phyloP scores from a whole-genome alignment of 805 yeast genomes.

The Barnettozyma salicaria region DNA sequence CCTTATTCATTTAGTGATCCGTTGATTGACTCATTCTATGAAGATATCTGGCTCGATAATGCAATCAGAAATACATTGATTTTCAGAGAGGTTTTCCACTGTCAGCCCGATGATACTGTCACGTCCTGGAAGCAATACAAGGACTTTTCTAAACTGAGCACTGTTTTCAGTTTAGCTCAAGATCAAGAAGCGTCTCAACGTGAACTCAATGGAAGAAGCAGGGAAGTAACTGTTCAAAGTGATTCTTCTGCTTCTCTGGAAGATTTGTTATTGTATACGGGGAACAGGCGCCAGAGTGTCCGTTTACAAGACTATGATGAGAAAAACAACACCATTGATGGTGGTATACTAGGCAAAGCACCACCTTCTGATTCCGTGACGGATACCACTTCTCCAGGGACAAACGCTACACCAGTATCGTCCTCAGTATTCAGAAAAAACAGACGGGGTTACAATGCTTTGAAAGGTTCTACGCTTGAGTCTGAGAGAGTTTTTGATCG shows the following conservation, averaged over 20 bases:
- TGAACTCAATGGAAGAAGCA: constrained; percentile 2
- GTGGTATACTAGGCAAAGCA: constrained; percentile 12
- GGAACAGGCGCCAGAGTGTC: constrained; percentile 9
- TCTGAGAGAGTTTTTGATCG: constrained; percentile 58
- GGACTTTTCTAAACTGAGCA: constrained; percentile 50
- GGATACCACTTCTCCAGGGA: neutral
- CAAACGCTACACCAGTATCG: neutral
- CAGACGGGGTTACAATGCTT: constrained; percentile 34
- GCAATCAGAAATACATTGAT: constrained; percentile 81
- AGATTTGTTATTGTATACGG: constrained; percentile 1
- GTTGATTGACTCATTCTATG: constrained; percentile 69
- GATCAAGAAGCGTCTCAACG: constrained; percentile 24
- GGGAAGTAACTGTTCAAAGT: neutral
- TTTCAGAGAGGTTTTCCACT: constrained; percentile 79
- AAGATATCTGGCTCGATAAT: constrained; percentile 76
- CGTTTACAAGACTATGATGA: constrained; percentile 11
- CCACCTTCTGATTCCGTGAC: constrained; percentile 13
- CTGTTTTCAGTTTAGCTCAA: constrained; percentile 44
- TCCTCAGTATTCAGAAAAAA: constrained; percentile 5
- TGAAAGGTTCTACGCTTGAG: constrained; percentile 27
- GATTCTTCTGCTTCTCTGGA: constrained; percentile 1
- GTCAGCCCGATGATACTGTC: constrained; percentile 94
- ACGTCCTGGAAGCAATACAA: constrained; percentile 86
- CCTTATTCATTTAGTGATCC: constrained; percentile 92
- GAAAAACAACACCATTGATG: constrained; percentile 2